Evolutionary conservation across 2,329 filamentous ascomycete species (phyloP).

Genomic region (Grosmannia clavigera): DNA sequence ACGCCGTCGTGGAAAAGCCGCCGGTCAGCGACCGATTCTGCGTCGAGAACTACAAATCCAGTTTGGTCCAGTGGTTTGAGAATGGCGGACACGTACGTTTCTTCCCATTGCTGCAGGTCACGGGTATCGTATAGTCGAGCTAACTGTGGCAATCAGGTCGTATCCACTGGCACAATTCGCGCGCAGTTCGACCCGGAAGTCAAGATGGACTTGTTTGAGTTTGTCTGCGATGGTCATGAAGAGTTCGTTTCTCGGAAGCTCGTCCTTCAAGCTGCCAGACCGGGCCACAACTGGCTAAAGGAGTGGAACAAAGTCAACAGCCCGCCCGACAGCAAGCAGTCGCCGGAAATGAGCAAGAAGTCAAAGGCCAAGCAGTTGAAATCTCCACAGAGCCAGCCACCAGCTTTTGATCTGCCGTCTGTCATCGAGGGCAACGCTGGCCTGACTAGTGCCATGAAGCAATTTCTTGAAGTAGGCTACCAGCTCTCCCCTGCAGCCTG

Average conservation of each 20-base stretch:
- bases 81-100: conserved; percentile 67
- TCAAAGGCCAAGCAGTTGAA: conserved; percentile 45
- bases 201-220: conserved; percentile 76
- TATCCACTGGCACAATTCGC: conserved; percentile 63
- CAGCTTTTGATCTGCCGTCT: conserved; percentile 49
- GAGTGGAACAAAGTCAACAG: conserved; percentile 50
- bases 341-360: conserved; percentile 58
- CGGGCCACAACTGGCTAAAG: conserved; percentile 51
- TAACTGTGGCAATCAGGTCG: conserved; percentile 40
- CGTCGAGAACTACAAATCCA: conserved; percentile 65
- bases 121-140: not conserved
- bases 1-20: conserved; percentile 40
- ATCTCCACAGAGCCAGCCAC: conserved; percentile 45
- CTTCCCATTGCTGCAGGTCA: not conserved
- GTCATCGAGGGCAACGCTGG: conserved; percentile 43
- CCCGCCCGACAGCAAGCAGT: conserved; percentile 39
- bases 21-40: conserved; percentile 54
- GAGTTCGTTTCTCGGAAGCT: conserved; percentile 68
- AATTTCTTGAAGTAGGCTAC: conserved; percentile 48
- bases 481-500: no score
- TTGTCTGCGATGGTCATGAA: conserved; percentile 62
- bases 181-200: conserved; percentile 69
- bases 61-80: conserved; percentile 80
- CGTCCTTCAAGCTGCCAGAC: conserved; percentile 48
- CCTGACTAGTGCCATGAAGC: conserved; percentile 47